A percentile compares a stretch with the other conserved stretches of the same genome.
Evolutionary conservation across 164 flowering plant genomes (phyloP).

Genomic region (Berberis vulgaris): DNA sequence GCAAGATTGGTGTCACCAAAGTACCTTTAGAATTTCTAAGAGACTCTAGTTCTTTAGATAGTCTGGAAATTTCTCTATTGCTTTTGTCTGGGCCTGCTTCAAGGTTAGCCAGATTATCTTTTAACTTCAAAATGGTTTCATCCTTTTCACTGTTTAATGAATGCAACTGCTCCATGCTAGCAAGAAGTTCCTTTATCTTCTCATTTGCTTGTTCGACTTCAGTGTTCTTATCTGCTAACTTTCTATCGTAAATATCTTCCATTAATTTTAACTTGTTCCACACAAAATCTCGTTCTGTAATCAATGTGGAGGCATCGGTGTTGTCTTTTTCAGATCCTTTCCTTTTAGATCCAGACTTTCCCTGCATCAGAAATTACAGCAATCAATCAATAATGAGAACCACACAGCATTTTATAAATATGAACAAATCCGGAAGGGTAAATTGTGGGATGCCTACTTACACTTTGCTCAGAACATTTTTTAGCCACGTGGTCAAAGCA

Average conservation of each 20-base stretch:
- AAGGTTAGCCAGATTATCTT: constrained; percentile 33
- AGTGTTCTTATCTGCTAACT: constrained; percentile 22
- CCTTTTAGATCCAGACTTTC: no score
- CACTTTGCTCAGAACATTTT: constrained; percentile 27
- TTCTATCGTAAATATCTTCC: constrained; percentile 37
- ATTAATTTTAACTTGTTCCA: constrained; percentile 64
- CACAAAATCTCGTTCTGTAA: constrained; percentile 59
- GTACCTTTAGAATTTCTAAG: constrained; percentile 26
- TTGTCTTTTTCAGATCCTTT: constrained; percentile 22
- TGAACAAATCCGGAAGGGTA: not conserved
- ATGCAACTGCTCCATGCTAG: constrained; percentile 43
- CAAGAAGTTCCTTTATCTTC: constrained; percentile 37
- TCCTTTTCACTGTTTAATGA: constrained; percentile 49
- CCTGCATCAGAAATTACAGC: no score
- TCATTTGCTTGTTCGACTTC: constrained; percentile 49
- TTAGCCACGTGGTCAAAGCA: constrained; percentile 32
- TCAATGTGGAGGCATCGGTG: constrained; percentile 53
- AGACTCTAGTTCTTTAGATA: constrained; percentile 38
- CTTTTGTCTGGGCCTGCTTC: constrained; percentile 28
- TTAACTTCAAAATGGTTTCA: constrained; percentile 27
- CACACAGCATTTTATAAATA: not conserved
- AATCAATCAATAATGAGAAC: not conserved
- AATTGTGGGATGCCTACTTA: constrained; percentile 13
- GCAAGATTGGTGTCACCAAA: constrained; percentile 32
- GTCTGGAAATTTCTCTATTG: constrained; percentile 39